A percentile compares a stretch with the other conserved stretches of the same genome.
Evolutionary conservation across 2,329 filamentous ascomycete genomes (phyloP).

Genomic region (Trichoderma sp.): DNA sequence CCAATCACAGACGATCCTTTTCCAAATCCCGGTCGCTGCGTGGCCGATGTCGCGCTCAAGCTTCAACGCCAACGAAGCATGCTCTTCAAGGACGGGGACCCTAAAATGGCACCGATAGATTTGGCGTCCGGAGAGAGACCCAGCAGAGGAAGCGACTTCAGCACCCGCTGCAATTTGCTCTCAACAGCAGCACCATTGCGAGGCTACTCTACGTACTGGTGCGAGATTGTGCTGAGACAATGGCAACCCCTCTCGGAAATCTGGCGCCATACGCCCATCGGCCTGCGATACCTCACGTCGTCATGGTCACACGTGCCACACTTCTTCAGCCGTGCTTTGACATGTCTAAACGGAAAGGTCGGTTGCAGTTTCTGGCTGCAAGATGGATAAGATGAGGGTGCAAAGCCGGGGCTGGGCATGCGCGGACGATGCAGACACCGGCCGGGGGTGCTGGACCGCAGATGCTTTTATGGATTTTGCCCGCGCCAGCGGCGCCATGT

Average conservation of each 20-base stretch:
- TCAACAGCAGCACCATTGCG: neutral
- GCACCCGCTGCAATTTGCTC: neutral
- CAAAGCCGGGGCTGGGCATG: conserved; percentile 14
- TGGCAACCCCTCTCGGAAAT: neutral
- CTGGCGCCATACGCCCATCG: neutral
- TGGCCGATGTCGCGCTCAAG: conserved; percentile 28
- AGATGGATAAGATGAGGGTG: conserved; percentile 25
- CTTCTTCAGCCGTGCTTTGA: conserved; percentile 2
- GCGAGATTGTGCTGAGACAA: neutral
- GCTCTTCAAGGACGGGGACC: conserved; percentile 8
- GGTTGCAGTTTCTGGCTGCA: conserved; percentile 22
- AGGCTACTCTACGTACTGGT: neutral
- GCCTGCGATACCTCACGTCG: conserved; percentile 7
- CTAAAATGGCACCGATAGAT: conserved; percentile 6
- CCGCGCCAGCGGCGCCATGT: conserved; percentile 25
- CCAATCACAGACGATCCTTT: conserved; percentile 23
- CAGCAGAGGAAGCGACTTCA: conserved; percentile 10
- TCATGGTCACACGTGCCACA: conserved; percentile 15
- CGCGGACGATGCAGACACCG: conserved; percentile 17
- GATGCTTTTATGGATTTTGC: conserved; percentile 16
- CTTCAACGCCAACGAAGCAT: conserved; percentile 18
- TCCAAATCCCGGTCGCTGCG: conserved; percentile 22
- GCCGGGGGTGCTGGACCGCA: conserved; percentile 11
- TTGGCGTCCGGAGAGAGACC: conserved; percentile 18
- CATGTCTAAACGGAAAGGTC: conserved; percentile 17